Percentiles rank a stretch among this genome's conserved stretches.
Conservation (phyloP, 2,329 filamentous ascomycete genomes). For the Lecanicillium sp. region DNA sequence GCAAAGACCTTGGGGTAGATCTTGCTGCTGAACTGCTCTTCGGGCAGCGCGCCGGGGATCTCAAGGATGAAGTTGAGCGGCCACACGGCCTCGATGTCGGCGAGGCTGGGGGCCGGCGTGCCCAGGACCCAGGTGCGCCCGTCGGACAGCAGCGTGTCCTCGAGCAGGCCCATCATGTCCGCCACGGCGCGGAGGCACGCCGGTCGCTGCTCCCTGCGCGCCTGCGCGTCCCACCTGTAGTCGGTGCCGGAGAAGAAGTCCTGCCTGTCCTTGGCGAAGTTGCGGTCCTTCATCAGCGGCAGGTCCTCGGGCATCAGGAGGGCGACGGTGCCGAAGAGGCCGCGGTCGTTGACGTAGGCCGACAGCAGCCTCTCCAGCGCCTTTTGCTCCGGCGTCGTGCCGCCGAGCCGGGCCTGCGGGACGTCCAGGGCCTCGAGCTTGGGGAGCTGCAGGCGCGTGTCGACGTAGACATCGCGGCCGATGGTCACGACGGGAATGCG, state of each 20-base stretch:
- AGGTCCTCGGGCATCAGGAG: slow-evolving; percentile 49
- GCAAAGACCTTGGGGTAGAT: slow-evolving; percentile 55
- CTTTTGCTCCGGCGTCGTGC: slow-evolving; percentile 32
- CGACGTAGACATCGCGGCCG: slow-evolving; percentile 61
- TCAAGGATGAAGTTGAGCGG: slow-evolving; percentile 58
- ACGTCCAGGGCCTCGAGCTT: slow-evolving; percentile 56
- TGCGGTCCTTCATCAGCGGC: slow-evolving; percentile 49
- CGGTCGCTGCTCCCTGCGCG: slow-evolving; percentile 29
- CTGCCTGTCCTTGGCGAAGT: slow-evolving; percentile 53
- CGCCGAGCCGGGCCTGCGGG: slow-evolving; percentile 31
- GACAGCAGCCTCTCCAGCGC: slow-evolving; percentile 52
- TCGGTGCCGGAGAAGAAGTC: slow-evolving; percentile 21
- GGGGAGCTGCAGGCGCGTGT: slow-evolving; percentile 61
- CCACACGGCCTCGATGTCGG: slow-evolving; percentile 66
- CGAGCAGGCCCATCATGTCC: slow-evolving; percentile 50
- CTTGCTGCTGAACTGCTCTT: slow-evolving; percentile 42
- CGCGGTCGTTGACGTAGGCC: slow-evolving; percentile 48
- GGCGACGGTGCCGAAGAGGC: slow-evolving; percentile 48
- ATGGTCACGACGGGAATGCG: slow-evolving; percentile 64
- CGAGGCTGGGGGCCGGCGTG: slow-evolving; percentile 47
- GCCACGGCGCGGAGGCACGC: slow-evolving; percentile 52
- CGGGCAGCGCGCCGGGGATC: slow-evolving; percentile 50
- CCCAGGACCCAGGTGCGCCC: slow-evolving; percentile 59
- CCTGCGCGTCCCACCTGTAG: slow-evolving; percentile 2
- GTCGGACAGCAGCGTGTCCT: slow-evolving; percentile 57